Evolutionary conservation across 2,329 filamentous ascomycete genomes (phyloP).

Genomic region (Penicillium sp.): DNA sequence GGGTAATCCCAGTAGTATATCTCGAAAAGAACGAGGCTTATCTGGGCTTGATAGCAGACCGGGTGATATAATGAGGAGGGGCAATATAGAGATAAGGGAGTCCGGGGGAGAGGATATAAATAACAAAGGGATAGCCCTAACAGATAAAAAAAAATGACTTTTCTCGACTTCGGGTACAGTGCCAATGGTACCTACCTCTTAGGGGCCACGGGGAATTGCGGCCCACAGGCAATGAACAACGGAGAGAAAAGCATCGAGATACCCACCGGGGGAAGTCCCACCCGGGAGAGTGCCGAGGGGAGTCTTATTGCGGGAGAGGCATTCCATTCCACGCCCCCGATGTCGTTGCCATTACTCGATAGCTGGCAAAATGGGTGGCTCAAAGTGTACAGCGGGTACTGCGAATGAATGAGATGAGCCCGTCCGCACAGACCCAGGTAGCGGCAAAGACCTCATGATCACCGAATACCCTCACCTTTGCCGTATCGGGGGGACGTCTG

Average conservation of each 20-base stretch:
- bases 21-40: constrained; percentile 3
- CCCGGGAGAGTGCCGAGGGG: neutral
- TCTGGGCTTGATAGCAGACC: neutral
- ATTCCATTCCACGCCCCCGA: neutral
- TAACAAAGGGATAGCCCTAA: constrained; percentile 17
- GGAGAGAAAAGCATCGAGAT: constrained; percentile 7
- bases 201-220: constrained; percentile 5
- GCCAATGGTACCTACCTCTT: too few species aligned
- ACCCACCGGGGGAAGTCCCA: constrained; percentile 17
- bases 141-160: constrained; percentile 1
- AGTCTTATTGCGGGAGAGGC: neutral
- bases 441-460: constrained; percentile 5
- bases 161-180: neutral
- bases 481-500: constrained; percentile 22
- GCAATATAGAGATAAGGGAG: constrained; percentile 9
- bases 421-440: constrained; percentile 7
- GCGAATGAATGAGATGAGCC: constrained; percentile 3
- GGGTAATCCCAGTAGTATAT: constrained; percentile 1
- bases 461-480: constrained; percentile 31
- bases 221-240: neutral
- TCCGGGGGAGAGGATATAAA: constrained; percentile 20
- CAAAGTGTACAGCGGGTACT: constrained; percentile 9
- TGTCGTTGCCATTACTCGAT: constrained; percentile 26
- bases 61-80: neutral
- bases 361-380: constrained; percentile 15